Evolutionary conservation across 176 grass and related monocot genomes (phyloP), one percentile per base, ranked within the genome.

Genomic region (Guadua angustifolia): DNA sequence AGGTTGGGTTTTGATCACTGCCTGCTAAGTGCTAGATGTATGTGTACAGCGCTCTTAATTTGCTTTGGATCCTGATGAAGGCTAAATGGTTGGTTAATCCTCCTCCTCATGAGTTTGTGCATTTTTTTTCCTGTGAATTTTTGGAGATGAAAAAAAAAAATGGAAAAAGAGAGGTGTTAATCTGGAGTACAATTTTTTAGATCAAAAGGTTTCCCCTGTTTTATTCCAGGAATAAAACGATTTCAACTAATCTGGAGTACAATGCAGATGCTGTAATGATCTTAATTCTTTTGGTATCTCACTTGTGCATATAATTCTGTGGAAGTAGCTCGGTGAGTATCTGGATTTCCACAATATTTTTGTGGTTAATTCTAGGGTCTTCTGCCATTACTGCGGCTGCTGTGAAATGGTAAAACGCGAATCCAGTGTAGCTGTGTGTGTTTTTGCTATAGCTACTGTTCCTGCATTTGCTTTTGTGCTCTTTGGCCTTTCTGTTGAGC

Each of bases 1-100:
- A 79, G 84, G 57, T 51, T 71, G 80, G 82, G 25, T 90, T 90
- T 87, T 83, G 89, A 84, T 87, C 80, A 68, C 89, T 51, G 71
- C 73, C 86, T 78, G 53, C 88, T 86, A 90, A 78, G 74, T 40
- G 73, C 73, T 82, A 71, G 83, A 85, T 84, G 84, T 63, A 38
- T 60, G 74, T 90, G 88, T 87, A 90, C 75, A 87, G 80, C 70
- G 40, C 61, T 74, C 60, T 90, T 82, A 36, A 42, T 75, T 79
- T 59, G 12, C 46, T 90, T 17, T 11, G 40, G 49, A 25, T 56
- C 66, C 67, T 69, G 62, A 22, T 19, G 73, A 71, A 79, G 86
- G 56, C 73, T 71, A 16, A 45, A 57, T 50, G 44, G 53, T 26
- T 63, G 52, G 55, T 70, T 75, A 50, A 75, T 84, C 70, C 21